A percentile compares a stretch with the other conserved stretches of the same genome.
Conservation (phyloP, 768 basidiomycete species). For the Calocybe gangraenosa region DNA sequence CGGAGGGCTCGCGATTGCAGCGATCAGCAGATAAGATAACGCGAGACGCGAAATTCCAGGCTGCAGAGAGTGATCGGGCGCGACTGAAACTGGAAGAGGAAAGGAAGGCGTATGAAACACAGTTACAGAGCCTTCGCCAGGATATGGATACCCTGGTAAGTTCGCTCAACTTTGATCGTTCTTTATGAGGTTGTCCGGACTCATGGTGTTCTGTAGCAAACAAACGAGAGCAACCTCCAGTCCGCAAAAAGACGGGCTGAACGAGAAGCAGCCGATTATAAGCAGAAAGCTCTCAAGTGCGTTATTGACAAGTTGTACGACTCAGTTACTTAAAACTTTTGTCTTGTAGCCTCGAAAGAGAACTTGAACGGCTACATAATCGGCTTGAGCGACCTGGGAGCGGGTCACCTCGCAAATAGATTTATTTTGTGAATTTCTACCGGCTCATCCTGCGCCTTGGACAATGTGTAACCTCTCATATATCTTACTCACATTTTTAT, state of each 20-base stretch:
- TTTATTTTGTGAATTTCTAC: slow-evolving; percentile 9
- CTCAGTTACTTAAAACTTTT: slow-evolving; percentile 3
- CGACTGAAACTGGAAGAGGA: slow-evolving; percentile 64
- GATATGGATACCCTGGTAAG: slow-evolving; percentile 61
- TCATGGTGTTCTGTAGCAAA: slow-evolving; percentile 46
- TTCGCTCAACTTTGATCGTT: too few relatives aligned
- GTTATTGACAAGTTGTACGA: slow-evolving; percentile 16
- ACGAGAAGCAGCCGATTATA: slow-evolving; percentile 70
- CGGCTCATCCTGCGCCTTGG: background rate
- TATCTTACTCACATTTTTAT: slow-evolving; percentile 18
- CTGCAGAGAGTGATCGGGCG: slow-evolving; percentile 60
- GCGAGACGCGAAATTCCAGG: slow-evolving; percentile 50
- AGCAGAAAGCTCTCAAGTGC: slow-evolving; percentile 65
- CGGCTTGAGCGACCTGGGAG: slow-evolving; percentile 55
- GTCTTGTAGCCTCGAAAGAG: slow-evolving; percentile 49
- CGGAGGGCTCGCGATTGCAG: slow-evolving; percentile 38
- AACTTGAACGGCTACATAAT: slow-evolving; percentile 65
- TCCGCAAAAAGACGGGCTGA: slow-evolving; percentile 73
- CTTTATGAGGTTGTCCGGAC: slow-evolving; percentile 7
- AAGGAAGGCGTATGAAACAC: slow-evolving; percentile 51
- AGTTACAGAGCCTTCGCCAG: slow-evolving; percentile 52
- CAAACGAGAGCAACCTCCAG: slow-evolving; percentile 60
- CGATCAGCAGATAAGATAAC: slow-evolving; percentile 30
- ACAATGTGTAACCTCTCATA: slow-evolving; percentile 6
- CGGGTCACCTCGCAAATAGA: slow-evolving; percentile 30